Percentiles rank a stretch among this genome's conserved stretches.
Evolutionary conservation across 2,329 filamentous ascomycete genomes (phyloP).

Genomic region (Orbilia blumenaviensis): DNA sequence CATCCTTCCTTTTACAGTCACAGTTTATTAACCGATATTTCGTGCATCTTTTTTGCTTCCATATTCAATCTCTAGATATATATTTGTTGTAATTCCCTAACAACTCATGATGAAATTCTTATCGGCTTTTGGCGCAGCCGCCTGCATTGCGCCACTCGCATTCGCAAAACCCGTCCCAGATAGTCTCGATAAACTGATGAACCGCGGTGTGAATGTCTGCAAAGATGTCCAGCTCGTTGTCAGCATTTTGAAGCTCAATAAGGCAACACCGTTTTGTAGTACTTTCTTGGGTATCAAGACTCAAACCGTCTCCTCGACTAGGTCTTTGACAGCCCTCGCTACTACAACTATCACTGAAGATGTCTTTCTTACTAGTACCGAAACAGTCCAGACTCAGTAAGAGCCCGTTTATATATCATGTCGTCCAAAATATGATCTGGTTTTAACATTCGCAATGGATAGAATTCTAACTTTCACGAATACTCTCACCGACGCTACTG

Average conservation of each 20-base stretch:
- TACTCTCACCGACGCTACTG: constrained; percentile 10
- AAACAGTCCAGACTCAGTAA: constrained; percentile 17
- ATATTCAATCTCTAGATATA: neutral
- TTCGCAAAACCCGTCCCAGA: constrained; percentile 5
- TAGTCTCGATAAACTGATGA: neutral
- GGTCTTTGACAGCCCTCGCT: neutral
- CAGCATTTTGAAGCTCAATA: constrained; percentile 24
- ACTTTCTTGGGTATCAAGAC: constrained; percentile 28
- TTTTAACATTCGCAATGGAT: neutral
- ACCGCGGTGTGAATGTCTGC: neutral
- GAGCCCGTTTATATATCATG: neutral
- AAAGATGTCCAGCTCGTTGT: constrained; percentile 24
- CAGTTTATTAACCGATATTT: neutral
- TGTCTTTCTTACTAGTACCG: neutral
- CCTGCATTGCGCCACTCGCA: constrained; percentile 1
- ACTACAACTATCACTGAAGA: constrained; percentile 14
- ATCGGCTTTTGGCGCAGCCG: constrained; percentile 10
- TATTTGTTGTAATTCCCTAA: neutral
- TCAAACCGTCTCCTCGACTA: constrained; percentile 5
- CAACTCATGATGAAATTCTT: constrained; percentile 20
- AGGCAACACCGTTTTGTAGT: constrained; percentile 26
- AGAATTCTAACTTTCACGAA: constrained; percentile 8
- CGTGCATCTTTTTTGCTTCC: neutral
- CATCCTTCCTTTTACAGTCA: neutral
- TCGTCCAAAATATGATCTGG: neutral